Base-by-base conservation (phyloP, 2,329 filamentous ascomycete genomes). In the Colletotrichum spinosum region DNA sequence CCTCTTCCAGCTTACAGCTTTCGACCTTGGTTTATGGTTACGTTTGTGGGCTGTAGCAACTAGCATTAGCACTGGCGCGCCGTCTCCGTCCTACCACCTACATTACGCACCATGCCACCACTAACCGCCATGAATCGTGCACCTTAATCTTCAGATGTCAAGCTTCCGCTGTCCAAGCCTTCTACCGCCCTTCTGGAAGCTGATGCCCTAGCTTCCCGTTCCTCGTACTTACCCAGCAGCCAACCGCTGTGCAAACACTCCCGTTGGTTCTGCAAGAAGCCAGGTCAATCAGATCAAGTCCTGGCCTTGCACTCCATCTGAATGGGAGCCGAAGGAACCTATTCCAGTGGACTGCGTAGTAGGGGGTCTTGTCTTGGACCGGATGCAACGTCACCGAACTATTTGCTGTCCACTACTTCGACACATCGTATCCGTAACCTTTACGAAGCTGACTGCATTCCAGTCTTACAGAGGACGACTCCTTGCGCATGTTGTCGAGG, bases 321-420 rank as follows among this genome's bases (percentile, higher is more conserved):
- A 64, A 49, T 64, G 42, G 60, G 55, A 55, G 54, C 60, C 55
- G 42, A 53, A 37, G 49, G 55, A 25, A 53, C 33, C 38, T 57
- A 53, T 39, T 56, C 45, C 59, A 17, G 39, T 39, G 33, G 25
- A 15, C 45, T 60, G 55, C 49, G 51, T 50, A 56, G 56, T 55
- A 50, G 61, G 61, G 56, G 60, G 49, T 64, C 25, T 25, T 25
- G 25, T 25, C 25, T 25, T 1, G 25, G 41, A 49, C 34, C 42
- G 50, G 41, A 55, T 65, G 61, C 61, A 55, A 65, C 61, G 60
- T 59, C 60, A 64, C 60, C 9, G 34, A 12, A 42, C 48, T 17
- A 41, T 17, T n/a, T 35, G 37, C 25, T 25, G 25, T 41, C 8
- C 53, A 38, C 4, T 25, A 25, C 25, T 25, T 25, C 25, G 25